These are phyloP conservation scores for Scutellaria galericulata DNA, from an alignment of 257 asterid species.

Conservation along the genomic window DNA sequence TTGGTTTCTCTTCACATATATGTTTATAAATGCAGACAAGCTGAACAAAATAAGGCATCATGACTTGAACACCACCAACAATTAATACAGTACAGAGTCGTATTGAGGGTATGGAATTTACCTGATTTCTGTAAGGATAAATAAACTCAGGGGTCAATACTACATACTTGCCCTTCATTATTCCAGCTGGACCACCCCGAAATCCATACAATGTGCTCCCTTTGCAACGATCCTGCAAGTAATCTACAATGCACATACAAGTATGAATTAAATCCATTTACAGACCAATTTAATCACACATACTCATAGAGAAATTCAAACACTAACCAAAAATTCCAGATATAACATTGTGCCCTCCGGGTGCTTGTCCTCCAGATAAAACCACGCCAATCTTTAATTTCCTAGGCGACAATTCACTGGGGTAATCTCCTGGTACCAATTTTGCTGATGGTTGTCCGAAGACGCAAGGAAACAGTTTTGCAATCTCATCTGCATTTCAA, in stretches of 20 bases:
- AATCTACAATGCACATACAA: slow-evolving; percentile 57
- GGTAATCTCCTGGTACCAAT: slow-evolving; percentile 68
- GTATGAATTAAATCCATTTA: neutral
- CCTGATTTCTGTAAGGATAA: slow-evolving; percentile 98
- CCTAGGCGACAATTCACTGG: slow-evolving; percentile 35
- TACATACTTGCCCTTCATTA: slow-evolving; percentile 87
- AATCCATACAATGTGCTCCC: slow-evolving; percentile 96
- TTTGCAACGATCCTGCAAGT: slow-evolving; percentile 83
- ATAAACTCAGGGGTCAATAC: slow-evolving; percentile 78
- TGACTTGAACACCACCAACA: neutral
- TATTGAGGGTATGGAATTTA: slow-evolving; percentile 23
- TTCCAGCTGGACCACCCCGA: slow-evolving; percentile 98
- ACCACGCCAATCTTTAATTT: slow-evolving; percentile 89
- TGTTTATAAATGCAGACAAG: neutral
- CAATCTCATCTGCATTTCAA: slow-evolving; percentile 78
- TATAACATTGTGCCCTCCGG: slow-evolving; percentile 99
- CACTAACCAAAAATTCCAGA: slow-evolving; percentile 86
- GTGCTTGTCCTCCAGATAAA: slow-evolving; percentile 99
- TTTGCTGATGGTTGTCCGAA: slow-evolving; percentile 90
- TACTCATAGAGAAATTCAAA: slow-evolving; percentile 15
- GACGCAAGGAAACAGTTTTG: slow-evolving; percentile 79
- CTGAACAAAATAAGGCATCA: slow-evolving; percentile 12
- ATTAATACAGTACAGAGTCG: neutral
- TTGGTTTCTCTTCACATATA: neutral
- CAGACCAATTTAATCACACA: neutral